Evolutionary conservation across 148 eudicot species (phyloP).

Genomic region (Arbutus unedo): DNA sequence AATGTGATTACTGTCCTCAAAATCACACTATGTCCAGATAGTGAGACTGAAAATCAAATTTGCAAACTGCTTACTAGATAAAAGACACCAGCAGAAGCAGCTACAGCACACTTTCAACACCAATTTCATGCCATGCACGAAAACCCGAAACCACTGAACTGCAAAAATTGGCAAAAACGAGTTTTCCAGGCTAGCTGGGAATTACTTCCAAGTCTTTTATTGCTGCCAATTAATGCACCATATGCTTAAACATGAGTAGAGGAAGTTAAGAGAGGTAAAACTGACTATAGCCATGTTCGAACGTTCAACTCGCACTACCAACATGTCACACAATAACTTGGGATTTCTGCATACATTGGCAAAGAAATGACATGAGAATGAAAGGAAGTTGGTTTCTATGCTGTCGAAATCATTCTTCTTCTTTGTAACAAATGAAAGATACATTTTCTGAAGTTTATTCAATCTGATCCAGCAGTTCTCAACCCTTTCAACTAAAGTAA

Average conservation of each 20-base stretch:
- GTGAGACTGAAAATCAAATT: too few species aligned
- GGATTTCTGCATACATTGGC: neutral
- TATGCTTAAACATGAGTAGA: neutral
- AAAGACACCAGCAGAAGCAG: neutral
- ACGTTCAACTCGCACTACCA: neutral
- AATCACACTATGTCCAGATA: too few species aligned
- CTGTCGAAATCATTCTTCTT: neutral
- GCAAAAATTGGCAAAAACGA: neutral
- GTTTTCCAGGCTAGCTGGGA: neutral
- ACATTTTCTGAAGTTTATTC: neutral
- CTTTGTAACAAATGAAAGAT: neutral
- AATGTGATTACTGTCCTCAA: too few species aligned
- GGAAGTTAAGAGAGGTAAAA: neutral
- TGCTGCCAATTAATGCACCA: neutral
- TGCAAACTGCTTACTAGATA: too few species aligned
- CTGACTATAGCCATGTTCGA: neutral
- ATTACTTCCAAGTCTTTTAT: neutral
- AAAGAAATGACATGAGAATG: neutral
- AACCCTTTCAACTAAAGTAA: neutral
- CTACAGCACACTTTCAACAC: neutral
- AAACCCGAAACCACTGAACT: neutral
- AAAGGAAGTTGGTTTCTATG: constrained; percentile 3
- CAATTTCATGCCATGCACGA: neutral
- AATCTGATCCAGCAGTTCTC: neutral
- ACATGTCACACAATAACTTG: neutral